Percentiles rank a stretch among this genome's conserved stretches.
Conservation (phyloP, 768 basidiomycete genomes). For the Phaeotremella skinneri region DNA sequence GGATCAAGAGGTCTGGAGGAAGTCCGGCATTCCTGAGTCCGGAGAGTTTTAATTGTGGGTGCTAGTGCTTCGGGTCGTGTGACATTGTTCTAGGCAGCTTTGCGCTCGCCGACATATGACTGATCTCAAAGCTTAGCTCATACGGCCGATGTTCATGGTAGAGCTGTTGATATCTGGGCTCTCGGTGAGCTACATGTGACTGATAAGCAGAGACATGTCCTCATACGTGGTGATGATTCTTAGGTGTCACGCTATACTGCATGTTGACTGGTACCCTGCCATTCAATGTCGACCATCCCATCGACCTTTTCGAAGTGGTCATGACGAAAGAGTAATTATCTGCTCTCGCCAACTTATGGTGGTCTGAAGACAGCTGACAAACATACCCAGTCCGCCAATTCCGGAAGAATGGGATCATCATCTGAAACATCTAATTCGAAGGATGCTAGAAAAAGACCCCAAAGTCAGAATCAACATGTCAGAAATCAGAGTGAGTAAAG, state of each 20-base stretch:
- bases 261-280: conserved; percentile 50
- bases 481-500: conserved; percentile 39
- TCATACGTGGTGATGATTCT: conserved; percentile 1
- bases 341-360: neutral
- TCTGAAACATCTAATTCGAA: conserved; percentile 38
- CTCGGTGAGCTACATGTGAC: conserved; percentile 33
- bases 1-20: conserved; percentile 49
- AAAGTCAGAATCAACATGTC: conserved; percentile 37
- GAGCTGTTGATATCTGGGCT: conserved; percentile 50
- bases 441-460: conserved; percentile 47
- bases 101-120: neutral
- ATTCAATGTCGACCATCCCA: conserved; percentile 45
- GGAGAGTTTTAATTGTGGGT: conserved; percentile 44
- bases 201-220: neutral
- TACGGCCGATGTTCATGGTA: conserved; percentile 43
- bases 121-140: conserved; percentile 17
- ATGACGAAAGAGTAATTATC: conserved; percentile 42
- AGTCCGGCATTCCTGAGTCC: conserved; percentile 53
- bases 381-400: conserved; percentile 30
- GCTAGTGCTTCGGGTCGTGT: neutral
- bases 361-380: neutral
- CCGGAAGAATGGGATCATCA: conserved; percentile 43
- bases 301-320: conserved; percentile 50
- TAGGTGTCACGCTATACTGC: conserved; percentile 52
- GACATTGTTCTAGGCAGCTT: neutral